Percentiles rank a stretch among this genome's conserved stretches.
phyloP scores from a whole-genome alignment of 306 rosid genomes.

The peach (Prunus persica) region Prunus_persica_NCBIv2 NC_034012.1:692001-692500 shows the following conservation, averaged over 20 bases:
- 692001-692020: no score
- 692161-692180: not conserved
- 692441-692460: not conserved
- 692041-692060: no score
- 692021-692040: no score
- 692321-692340: conserved; percentile 66
- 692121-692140: no score
- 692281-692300: conserved; percentile 66
- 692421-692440: conserved; percentile 4
- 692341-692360: conserved; percentile 63
- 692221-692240: conserved; percentile 22
- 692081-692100: no score
- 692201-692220: not conserved
- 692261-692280: conserved; percentile 72
- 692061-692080: no score
- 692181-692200: not conserved
- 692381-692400: conserved; percentile 67
- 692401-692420: conserved; percentile 1
- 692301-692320: conserved; percentile 66
- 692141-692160: no score
- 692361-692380: conserved; percentile 70
- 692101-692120: no score
- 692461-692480: conserved; percentile 7
- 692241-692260: conserved; percentile 43
- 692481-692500: not conserved